Percentiles rank a stretch among this genome's conserved stretches.
These are phyloP conservation scores for Apiosordaria backusii DNA, from an alignment of 495 filamentous ascomycete genomes.

Conservation along the genomic window DNA sequence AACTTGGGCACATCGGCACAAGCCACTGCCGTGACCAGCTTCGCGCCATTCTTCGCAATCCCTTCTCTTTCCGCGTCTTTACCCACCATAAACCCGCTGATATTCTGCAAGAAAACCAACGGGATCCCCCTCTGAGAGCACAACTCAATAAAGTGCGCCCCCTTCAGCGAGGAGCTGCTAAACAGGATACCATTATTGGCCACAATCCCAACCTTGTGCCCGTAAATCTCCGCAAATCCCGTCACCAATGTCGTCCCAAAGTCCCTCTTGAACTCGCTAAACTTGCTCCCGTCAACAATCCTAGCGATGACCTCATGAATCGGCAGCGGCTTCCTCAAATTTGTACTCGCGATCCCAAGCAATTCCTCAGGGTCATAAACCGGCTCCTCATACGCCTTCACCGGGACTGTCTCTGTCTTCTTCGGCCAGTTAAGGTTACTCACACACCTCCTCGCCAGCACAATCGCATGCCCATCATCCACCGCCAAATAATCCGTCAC, in stretches of 20 bases:
- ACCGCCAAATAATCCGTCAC: constrained; percentile 96
- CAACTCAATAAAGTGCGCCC: constrained; percentile 97
- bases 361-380: constrained; percentile 80
- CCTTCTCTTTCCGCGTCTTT: constrained; percentile 87
- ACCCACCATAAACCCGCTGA: constrained; percentile 97
- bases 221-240: constrained; percentile 87
- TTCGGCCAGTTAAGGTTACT: constrained; percentile 82
- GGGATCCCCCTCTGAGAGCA: constrained; percentile 87
- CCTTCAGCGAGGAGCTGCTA: constrained; percentile 84
- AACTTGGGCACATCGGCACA: constrained; percentile 97
- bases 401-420: constrained; percentile 14
- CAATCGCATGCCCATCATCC: constrained; percentile 88
- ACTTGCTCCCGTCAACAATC: constrained; percentile 85
- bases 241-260: constrained; percentile 91
- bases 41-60: constrained; percentile 97
- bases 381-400: constrained; percentile 55
- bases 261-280: constrained; percentile 91
- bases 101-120: constrained; percentile 92
- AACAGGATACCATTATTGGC: constrained; percentile 99
- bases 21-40: constrained; percentile 92
- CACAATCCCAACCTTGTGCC: constrained; percentile 86
- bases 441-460: constrained; percentile 78
- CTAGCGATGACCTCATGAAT: constrained; percentile 90
- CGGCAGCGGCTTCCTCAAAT: constrained; percentile 76
- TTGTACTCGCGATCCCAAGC: constrained; percentile 82